These are phyloP conservation scores for Fusarium mundagurra DNA, from an alignment of 2,329 filamentous ascomycete species.

Conservation along the genomic window DNA sequence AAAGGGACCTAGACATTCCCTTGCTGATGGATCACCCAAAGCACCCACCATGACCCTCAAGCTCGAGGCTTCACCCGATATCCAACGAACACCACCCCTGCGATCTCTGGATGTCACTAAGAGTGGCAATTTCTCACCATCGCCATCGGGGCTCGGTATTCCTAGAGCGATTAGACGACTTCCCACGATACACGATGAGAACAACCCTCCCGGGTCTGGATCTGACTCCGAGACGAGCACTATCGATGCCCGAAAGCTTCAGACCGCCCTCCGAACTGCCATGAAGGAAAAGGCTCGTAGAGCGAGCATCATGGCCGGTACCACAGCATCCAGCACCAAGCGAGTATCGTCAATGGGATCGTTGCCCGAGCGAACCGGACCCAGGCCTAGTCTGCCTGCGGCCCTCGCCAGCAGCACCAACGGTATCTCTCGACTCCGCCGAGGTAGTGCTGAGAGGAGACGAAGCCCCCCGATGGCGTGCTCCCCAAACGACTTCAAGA, in stretches of 20 bases:
- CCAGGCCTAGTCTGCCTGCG: slow-evolving; percentile 52
- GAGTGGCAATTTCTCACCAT: slow-evolving; percentile 61
- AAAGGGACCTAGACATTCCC: slow-evolving; percentile 56
- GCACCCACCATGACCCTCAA: slow-evolving; percentile 66
- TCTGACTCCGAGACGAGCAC: slow-evolving; percentile 62
- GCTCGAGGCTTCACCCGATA: slow-evolving; percentile 58
- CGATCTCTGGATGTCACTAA: slow-evolving; percentile 61
- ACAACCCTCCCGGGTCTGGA: slow-evolving; percentile 59
- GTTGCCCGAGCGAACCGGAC: slow-evolving; percentile 41
- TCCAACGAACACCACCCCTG: slow-evolving; percentile 54
- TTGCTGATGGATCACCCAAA: slow-evolving; percentile 66
- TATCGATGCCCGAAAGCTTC: slow-evolving; percentile 64
- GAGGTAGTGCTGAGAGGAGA: slow-evolving; percentile 61
- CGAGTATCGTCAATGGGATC: slow-evolving; percentile 59
- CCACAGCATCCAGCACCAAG: slow-evolving; percentile 50
- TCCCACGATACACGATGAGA: slow-evolving; percentile 59
- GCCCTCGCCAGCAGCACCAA: slow-evolving; percentile 61
- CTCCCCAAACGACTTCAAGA: slow-evolving; percentile 56
- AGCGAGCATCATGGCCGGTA: slow-evolving; percentile 51
- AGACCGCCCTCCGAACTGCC: slow-evolving; percentile 63
- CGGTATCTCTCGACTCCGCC: slow-evolving; percentile 64
- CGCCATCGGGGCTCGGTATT: slow-evolving; percentile 47
- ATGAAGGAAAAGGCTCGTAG: slow-evolving; percentile 59
- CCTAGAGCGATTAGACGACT: slow-evolving; percentile 48
- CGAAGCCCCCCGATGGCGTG: slow-evolving; percentile 64